Conservation (phyloP, 805 yeast species). For the Metschnikowia amazonensis region DNA sequence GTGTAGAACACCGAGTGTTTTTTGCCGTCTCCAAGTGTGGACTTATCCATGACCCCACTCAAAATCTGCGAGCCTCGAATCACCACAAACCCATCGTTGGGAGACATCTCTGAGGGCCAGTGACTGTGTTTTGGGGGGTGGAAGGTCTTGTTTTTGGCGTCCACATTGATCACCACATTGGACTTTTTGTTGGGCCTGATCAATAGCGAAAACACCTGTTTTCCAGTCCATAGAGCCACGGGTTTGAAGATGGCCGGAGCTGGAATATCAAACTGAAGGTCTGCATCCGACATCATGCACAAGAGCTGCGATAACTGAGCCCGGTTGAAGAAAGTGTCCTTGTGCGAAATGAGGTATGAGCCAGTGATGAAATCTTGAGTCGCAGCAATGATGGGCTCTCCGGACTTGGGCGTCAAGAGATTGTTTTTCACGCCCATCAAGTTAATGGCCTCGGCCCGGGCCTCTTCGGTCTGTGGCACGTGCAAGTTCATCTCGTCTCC, state of each 20-base stretch:
- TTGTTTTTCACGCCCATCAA: slow-evolving; percentile 98
- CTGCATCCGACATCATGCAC: slow-evolving; percentile 95
- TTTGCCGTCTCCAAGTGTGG: slow-evolving; percentile 95
- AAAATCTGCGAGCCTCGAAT: slow-evolving; percentile 86
- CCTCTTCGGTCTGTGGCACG: slow-evolving; percentile 98
- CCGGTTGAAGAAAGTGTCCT: slow-evolving; percentile 89
- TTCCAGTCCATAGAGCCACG: slow-evolving; percentile 90
- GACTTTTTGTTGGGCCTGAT: slow-evolving; percentile 77
- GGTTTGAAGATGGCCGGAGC: slow-evolving; percentile 95
- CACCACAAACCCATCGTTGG: slow-evolving; percentile 91
- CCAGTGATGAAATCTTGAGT: slow-evolving; percentile 99
- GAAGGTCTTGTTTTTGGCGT: slow-evolving; percentile 90
- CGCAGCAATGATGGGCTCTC: slow-evolving; percentile 99
- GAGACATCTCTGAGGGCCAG: slow-evolving; percentile 89
- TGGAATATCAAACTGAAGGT: slow-evolving; percentile 83
- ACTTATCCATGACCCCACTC: slow-evolving; percentile 96
- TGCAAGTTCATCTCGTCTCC: slow-evolving; percentile 99
- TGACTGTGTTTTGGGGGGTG: slow-evolving; percentile 63
- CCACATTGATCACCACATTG: slow-evolving; percentile 82
- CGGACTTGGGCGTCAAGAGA: slow-evolving; percentile 91
- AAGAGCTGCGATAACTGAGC: slow-evolving; percentile 77
- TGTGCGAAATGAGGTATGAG: slow-evolving; percentile 85
- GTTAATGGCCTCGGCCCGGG: slow-evolving; percentile 97
- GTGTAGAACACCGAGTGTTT: slow-evolving; percentile 95
- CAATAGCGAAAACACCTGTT: slow-evolving; percentile 84